Conservation (phyloP, 352 stramenopile genomes). For the Phytophthora quininea region DNA sequence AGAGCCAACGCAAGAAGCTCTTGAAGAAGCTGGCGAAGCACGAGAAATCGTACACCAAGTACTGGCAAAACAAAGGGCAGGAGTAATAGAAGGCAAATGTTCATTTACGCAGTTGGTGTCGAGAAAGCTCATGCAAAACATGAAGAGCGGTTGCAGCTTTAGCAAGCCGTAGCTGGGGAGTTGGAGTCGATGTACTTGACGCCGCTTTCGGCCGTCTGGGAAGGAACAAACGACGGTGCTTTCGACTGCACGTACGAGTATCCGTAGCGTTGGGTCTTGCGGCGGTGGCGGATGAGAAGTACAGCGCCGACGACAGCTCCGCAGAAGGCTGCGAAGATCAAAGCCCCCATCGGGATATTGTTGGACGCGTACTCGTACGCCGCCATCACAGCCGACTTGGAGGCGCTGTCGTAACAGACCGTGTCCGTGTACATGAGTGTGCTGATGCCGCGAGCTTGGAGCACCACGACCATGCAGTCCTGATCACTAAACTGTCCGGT, state of each 20-base stretch:
- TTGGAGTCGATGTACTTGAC: slow-evolving; percentile 35
- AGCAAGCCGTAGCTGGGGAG: slow-evolving; percentile 45
- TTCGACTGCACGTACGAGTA: slow-evolving; percentile 70
- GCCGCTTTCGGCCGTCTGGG: slow-evolving; percentile 17
- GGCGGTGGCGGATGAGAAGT: slow-evolving; percentile 50
- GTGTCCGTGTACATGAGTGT: slow-evolving; percentile 63
- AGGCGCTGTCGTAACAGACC: slow-evolving; percentile 49
- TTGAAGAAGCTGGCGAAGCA: slow-evolving; percentile 68
- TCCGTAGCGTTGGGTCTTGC: slow-evolving; percentile 52
- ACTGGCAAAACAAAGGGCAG: slow-evolving; percentile 17
- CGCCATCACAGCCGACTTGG: slow-evolving; percentile 28
- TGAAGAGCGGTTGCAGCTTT: slow-evolving; percentile 2
- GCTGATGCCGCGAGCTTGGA: slow-evolving; percentile 46
- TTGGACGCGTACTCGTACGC: slow-evolving; percentile 42
- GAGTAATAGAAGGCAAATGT: no score
- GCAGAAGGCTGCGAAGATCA: slow-evolving; percentile 43
- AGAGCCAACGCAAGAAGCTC: slow-evolving; percentile 82
- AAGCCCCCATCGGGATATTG: slow-evolving; percentile 41
- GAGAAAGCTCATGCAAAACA: not conserved
- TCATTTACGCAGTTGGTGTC: not conserved
- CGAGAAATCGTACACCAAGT: not conserved
- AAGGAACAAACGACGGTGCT: slow-evolving; percentile 43
- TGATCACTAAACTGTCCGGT: slow-evolving; percentile 23
- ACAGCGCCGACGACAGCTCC: slow-evolving; percentile 43
- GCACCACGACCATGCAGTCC: slow-evolving; percentile 63